Conservation (phyloP, 331 rosid genomes). For the Stylosanthes scabra region DNA sequence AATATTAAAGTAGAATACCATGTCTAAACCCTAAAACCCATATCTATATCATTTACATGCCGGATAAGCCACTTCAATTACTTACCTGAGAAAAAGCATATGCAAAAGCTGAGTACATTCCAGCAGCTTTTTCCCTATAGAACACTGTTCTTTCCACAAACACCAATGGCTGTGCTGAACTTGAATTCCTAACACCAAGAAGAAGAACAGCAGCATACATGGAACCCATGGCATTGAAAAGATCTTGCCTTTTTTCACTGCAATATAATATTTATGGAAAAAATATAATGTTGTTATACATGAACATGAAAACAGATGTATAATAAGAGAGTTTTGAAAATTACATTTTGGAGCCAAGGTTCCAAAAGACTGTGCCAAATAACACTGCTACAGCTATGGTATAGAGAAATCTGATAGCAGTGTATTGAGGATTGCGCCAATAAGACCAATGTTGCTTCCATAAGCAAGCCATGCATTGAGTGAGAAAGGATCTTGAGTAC, state of each 20-base stretch:
- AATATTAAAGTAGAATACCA: too few relatives aligned
- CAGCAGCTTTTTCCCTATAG: conserved; percentile 73
- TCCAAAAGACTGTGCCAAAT: conserved; percentile 74
- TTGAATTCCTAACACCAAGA: conserved; percentile 57
- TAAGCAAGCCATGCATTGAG: conserved; percentile 70
- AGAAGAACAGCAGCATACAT: conserved; percentile 68
- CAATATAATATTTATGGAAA: conserved; percentile 14
- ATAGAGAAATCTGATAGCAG: conserved; percentile 50
- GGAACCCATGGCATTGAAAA: conserved; percentile 66
- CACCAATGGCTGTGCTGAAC: conserved; percentile 59
- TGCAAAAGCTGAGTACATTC: conserved; percentile 71
- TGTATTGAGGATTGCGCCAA: conserved; percentile 70
- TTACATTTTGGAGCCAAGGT: conserved; percentile 69
- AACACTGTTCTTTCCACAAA: conserved; percentile 65
- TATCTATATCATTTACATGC: too few relatives aligned
- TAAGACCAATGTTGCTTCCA: conserved; percentile 77
- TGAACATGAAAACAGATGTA: not conserved
- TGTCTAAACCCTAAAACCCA: too few relatives aligned
- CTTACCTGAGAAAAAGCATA: conserved; percentile 71
- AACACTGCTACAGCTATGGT: conserved; percentile 43
- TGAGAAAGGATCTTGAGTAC: conserved; percentile 57
- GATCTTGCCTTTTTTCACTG: conserved; percentile 55
- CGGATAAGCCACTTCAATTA: too few relatives aligned
- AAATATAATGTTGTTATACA: not conserved
- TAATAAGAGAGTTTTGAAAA: conserved; percentile 5